Evolutionary conservation across 352 stramenopile genomes (phyloP).

Genomic region (Phytopythium mirpurense): DNA sequence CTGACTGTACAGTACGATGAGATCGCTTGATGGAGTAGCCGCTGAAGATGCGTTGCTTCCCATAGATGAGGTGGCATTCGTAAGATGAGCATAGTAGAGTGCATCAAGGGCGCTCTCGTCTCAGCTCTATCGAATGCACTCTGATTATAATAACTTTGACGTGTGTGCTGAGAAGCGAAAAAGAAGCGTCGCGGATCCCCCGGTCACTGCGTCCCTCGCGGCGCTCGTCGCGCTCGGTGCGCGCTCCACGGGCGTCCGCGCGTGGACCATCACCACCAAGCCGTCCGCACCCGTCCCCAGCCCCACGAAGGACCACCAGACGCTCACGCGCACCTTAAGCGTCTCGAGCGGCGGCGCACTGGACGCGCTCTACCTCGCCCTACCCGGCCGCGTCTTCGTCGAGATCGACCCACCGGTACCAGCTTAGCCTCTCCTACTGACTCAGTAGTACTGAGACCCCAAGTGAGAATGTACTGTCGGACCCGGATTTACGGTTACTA

Average conservation of each 20-base stretch:
- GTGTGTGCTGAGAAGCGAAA: too few species aligned
- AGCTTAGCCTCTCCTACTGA: conserved; percentile 2
- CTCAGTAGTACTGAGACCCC: too few species aligned
- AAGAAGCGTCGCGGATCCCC: too few species aligned
- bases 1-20: too few species aligned
- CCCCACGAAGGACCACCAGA: conserved; percentile 28
- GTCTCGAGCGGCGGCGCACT: conserved; percentile 35
- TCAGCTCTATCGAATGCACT: too few species aligned
- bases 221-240: not conserved
- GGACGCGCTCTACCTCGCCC: conserved; percentile 38
- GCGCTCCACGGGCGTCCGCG: not conserved
- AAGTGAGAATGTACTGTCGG: conserved; percentile 5
- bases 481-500: too few species aligned
- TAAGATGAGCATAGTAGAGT: too few species aligned
- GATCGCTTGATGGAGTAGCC: too few species aligned
- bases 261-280: conserved; percentile 30
- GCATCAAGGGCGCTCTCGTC: too few species aligned
- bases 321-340: conserved; percentile 33
- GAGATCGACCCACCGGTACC: conserved; percentile 33
- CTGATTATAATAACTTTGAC: too few species aligned
- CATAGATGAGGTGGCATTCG: too few species aligned
- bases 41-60: too few species aligned
- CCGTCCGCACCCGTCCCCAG: conserved; percentile 18
- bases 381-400: conserved; percentile 56
- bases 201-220: not conserved